These are phyloP conservation scores for Neofusicoccum kwambonambiense DNA, from an alignment of 2,329 filamentous ascomycete genomes.

Conservation along the genomic window DNA sequence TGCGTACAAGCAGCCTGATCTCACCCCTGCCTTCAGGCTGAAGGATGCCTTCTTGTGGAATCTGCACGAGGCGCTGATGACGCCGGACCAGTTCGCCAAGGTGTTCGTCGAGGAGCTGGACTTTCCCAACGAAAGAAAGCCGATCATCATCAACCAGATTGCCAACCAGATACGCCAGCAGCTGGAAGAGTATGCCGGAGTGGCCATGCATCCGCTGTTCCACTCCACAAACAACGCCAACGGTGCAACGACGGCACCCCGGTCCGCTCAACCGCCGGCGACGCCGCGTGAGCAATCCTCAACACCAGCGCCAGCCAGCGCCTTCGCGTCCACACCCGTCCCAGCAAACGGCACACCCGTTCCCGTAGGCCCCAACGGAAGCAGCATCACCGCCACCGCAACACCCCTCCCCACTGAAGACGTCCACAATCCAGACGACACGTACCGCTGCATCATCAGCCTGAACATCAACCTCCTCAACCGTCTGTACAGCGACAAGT, in stretches of 20 bases:
- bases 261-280: not conserved
- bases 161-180: constrained; percentile 93
- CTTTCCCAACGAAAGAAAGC: constrained; percentile 68
- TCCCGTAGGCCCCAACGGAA: constrained; percentile 41
- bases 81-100: constrained; percentile 93
- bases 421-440: constrained; percentile 85
- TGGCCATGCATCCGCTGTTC: constrained; percentile 90
- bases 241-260: not conserved
- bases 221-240: constrained; percentile 50
- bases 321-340: constrained; percentile 23
- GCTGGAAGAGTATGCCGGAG: constrained; percentile 91
- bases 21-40: constrained; percentile 79
- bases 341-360: constrained; percentile 51
- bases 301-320: constrained; percentile 43
- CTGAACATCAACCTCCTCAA: constrained; percentile 91
- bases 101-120: constrained; percentile 90
- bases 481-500: constrained; percentile 91
- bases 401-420: constrained; percentile 64
- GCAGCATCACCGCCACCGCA: constrained; percentile 65
- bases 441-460: constrained; percentile 88
- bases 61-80: constrained; percentile 88
- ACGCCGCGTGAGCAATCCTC: constrained; percentile 48
- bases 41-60: constrained; percentile 99
- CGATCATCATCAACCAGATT: constrained; percentile 71
- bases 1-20: constrained; percentile 76